Base-by-base conservation (phyloP, 23 red algal species). In the Gracilaria gracilis region DNA sequence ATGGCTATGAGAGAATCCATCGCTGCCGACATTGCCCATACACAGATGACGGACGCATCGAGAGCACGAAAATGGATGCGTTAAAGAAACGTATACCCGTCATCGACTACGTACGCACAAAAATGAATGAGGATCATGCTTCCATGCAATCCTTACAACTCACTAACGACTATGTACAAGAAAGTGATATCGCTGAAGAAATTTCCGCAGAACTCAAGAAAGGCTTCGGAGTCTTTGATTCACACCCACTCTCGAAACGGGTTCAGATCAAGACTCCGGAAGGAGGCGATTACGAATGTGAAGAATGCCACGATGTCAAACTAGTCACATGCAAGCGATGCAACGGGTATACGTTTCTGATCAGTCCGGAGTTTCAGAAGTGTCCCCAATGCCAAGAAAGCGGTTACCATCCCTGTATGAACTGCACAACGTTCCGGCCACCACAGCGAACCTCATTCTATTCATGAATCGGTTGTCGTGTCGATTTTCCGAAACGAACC, bases 1-100 rank as follows among this genome's bases (percentile, higher is more conserved):
- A 81, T 9, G 91, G 91, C 7, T 54, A 58, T 25, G 82, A 84
- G 42, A 42, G 91, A 23, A 85, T 54, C 13, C 91, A 93, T 79
- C 91, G 91, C 48, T 93, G 91, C 57, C 81, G 91, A 25, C 91
- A 93, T 57, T 93, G 91, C 67, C 91, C 91, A 35, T 93, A 93
- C 69, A 77, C 47, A 11, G 36, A 73, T 19, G 81, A 75, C 34
- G 91, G 91, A 17, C 44, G 29, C 20, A 57, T 93, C 38, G 28
- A 15, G 29, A 89, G 47, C 53, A 14, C 85, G 49, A 77, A 79
- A 67, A 64, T 89, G 17, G 49, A 89, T 27, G 85, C 69, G 67
- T 40, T 89, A 44, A 75, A 67, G 47, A 72, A 79, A 27, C 82
- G 82, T 0, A 44, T 73, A 20, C 17, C 36, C 15, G 59, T 86